Conservation (phyloP, 345 rosid genomes). For the Populus alba region DNA sequence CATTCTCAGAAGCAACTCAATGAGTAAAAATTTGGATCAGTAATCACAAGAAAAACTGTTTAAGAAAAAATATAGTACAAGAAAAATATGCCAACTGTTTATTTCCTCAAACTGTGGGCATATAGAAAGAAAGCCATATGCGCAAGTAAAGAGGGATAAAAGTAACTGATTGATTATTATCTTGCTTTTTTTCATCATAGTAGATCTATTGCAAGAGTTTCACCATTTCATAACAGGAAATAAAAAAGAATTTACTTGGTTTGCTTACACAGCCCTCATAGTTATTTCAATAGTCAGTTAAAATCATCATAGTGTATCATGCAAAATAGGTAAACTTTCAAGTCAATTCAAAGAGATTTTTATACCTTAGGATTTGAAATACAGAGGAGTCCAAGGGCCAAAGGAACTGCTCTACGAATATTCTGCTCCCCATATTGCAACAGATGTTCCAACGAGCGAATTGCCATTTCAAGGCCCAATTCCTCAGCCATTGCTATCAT, state of each 20-base stretch:
- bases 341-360: neutral
- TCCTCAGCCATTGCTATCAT: constrained; percentile 99
- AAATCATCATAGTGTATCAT: neutral
- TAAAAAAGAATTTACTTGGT: neutral
- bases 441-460: constrained; percentile 89
- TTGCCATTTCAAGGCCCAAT: constrained; percentile 93
- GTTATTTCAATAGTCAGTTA: neutral
- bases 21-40: neutral
- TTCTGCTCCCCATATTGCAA: constrained; percentile 92
- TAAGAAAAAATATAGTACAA: too few relatives aligned
- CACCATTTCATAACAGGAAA: neutral
- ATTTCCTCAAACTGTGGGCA: neutral
- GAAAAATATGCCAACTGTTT: too few relatives aligned
- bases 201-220: neutral
- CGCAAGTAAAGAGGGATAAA: neutral
- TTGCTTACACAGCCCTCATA: neutral
- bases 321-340: neutral
- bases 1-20: neutral
- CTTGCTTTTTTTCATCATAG: neutral
- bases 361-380: constrained; percentile 96
- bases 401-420: constrained; percentile 84
- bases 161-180: neutral
- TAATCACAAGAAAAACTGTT: neutral
- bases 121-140: neutral
- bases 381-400: constrained; percentile 97